Conservation (phyloP, 73 alveolate species). For the Breviolum minutum region DNA sequence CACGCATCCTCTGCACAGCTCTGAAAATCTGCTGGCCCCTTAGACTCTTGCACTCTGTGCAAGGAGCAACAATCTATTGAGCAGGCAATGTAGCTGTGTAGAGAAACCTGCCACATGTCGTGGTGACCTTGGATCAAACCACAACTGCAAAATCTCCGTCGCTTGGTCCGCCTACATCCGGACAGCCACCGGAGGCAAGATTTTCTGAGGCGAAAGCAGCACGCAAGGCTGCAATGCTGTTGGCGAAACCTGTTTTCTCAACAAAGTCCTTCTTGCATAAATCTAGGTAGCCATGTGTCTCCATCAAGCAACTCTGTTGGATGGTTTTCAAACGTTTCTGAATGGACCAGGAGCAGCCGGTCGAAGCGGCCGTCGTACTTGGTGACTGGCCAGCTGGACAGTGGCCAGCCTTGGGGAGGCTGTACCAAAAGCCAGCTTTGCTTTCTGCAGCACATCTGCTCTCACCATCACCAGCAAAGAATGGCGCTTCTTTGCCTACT, state of each 20-base stretch:
- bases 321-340: conserved; percentile 31
- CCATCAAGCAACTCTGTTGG: conserved; percentile 13
- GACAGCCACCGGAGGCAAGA: conserved; percentile 17
- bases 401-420: conserved; percentile 46
- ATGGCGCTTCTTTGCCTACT: conserved; percentile 52
- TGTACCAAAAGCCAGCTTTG: conserved; percentile 36
- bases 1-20: too few relatives aligned
- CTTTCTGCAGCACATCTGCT: conserved; percentile 25
- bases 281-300: not conserved
- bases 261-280: conserved; percentile 7
- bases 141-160: not conserved
- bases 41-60: too few relatives aligned
- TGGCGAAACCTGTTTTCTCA: not conserved
- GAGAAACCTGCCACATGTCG: too few relatives aligned
- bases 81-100: too few relatives aligned
- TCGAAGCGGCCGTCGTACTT: not conserved
- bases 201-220: conserved; percentile 56
- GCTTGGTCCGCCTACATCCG: conserved; percentile 36
- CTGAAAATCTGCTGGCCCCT: too few relatives aligned
- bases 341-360: conserved; percentile 58
- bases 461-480: conserved; percentile 55
- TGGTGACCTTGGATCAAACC: not conserved
- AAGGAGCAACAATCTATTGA: too few relatives aligned
- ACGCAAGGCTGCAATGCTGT: conserved; percentile 40
- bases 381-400: conserved; percentile 39